Evolutionary conservation across 2,329 filamentous ascomycete genomes (phyloP).

Genomic region (Pseudopyricularia cyperi): DNA sequence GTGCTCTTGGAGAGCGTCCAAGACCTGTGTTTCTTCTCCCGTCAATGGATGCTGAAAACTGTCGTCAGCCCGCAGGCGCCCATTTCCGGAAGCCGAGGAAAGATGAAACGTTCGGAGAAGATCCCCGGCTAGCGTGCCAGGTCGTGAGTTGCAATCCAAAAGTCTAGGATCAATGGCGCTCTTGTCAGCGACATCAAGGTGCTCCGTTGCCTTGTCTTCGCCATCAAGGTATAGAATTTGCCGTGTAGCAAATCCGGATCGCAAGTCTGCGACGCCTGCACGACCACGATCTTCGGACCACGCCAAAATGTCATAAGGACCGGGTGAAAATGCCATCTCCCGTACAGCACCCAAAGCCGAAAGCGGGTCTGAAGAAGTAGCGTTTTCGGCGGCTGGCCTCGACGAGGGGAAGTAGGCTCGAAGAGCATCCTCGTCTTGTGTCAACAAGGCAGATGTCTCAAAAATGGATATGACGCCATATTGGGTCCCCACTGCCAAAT

Average conservation of each 20-base stretch:
- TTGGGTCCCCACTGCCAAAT: slow-evolving; percentile 67
- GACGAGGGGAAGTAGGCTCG: slow-evolving; percentile 69
- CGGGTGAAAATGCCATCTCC: slow-evolving; percentile 84
- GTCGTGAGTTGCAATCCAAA: slow-evolving; percentile 24
- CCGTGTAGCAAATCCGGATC: slow-evolving; percentile 51
- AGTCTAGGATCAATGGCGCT: slow-evolving; percentile 40
- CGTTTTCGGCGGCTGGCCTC: slow-evolving; percentile 29
- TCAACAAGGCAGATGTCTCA: slow-evolving; percentile 36
- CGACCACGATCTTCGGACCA: slow-evolving; percentile 84
- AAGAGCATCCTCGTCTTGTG: slow-evolving; percentile 42
- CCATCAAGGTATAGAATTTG: slow-evolving; percentile 56
- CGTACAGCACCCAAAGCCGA: slow-evolving; percentile 67
- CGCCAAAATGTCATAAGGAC: slow-evolving; percentile 77
- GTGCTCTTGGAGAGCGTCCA: slow-evolving; percentile 42
- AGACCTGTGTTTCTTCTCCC: slow-evolving; percentile 39
- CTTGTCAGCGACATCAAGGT: slow-evolving; percentile 41
- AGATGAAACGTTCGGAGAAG: background rate
- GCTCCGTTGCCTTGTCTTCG: slow-evolving; percentile 38
- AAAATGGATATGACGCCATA: slow-evolving; percentile 70
- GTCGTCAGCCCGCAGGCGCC: slow-evolving; percentile 11
- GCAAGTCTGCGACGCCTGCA: slow-evolving; percentile 61
- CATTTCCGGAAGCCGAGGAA: background rate
- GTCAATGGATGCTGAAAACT: slow-evolving; percentile 37
- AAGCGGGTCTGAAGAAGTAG: slow-evolving; percentile 10
- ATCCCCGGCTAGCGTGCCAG: background rate